Base-by-base conservation (phyloP, 1,284 basidiomycete genomes). In the Tremellales sp. region DNA sequence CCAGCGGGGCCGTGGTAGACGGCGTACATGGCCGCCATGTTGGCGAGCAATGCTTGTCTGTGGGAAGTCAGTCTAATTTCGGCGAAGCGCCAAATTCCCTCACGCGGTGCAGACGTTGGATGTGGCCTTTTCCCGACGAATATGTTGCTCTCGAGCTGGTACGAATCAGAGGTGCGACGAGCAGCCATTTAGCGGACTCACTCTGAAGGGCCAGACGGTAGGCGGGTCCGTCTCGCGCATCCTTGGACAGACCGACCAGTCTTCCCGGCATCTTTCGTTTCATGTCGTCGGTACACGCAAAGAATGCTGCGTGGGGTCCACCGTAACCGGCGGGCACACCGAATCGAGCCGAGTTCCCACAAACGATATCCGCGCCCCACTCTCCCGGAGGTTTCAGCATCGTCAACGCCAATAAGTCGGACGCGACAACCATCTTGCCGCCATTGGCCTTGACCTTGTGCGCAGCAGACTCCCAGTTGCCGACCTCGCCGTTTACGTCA, bases 261-360 rank as follows among this genome's bases (percentile, higher is more conserved):
- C 94, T 81, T 51, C 94, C 94, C 18, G 94, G 94, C 84, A 97
- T 95, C 76, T 93, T 95, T 53, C 94, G 80, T 80, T 97, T 98
- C 53, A 98, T 77, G 60, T 81, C 84, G 53, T 98, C 91, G 21
- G 84, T 86, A 53, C 89, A 89, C 6, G 94, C 87, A 68, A 98
- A 98, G 81, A 98, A 98, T 7, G 88, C 92, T 14, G 86, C 92
- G 64, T 94, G 90, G 19, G 90, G 90, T 19, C 90, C 90, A 53
- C 90, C 90, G 67, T 90, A 93, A 25, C 90, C 90, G 43, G 82
- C 80, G 25, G 90, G 88, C 24, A 93, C 89, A 68, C 94, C 94
- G 65, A 98, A 98, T 34, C 94, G 83, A 36, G 87, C 93, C 29
- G 91, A 88, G 71, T 94, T 97, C 34, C 94, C 94, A 44, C 94